Base-by-base conservation (phyloP, 805 yeast species). In the Saccharomyces eubayanus region DNA sequence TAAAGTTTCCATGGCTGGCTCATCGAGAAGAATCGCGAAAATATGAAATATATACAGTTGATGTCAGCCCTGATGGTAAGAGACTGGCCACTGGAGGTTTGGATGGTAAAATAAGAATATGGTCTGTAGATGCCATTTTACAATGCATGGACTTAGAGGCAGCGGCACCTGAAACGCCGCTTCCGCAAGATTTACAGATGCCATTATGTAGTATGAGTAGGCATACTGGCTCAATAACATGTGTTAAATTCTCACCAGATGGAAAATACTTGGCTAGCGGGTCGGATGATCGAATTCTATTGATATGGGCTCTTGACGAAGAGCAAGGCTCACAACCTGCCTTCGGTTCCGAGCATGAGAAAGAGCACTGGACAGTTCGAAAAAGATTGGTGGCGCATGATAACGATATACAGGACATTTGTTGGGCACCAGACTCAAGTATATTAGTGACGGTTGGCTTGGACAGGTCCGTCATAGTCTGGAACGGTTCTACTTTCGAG, bases 391-490 rank as follows among this genome's bases (percentile, higher is more conserved):
- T 89, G 20, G 99, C 97, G 1, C 99, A 94, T 69, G 98, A 94
- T 59, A 94, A 92, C 66, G 99, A 94, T 73, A 88, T 94, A 50
- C 99, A 94, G 68, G 99, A 94, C 70, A 84, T 94, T 60, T 95
- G 97, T 46, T 94, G 99, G 98, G 87, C 96, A 1, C 97, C 98
- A 0, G 98, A 92, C 66, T 87, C 96, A 3, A 81, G 89, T 40
- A 81, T 94, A 27, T 73, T 94, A 48, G 97, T 94, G 16, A 87
- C 96, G 1, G 99, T 92, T 10, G 99, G 99, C 0, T 75, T 94
- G 54, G 99, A 94, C 70, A 77, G 97, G 64, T 86, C 94, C 47
- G 88, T 94, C 52, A 87, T 92, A 48, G 84, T 94, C 11, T 94
- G 98, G 97, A 88, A 84, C 64, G 98, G 97, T 2, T 73, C 82